Evolutionary conservation across 768 basidiomycete genomes (phyloP).

Genomic region (Lanmaoa pseudosensibilis): DNA sequence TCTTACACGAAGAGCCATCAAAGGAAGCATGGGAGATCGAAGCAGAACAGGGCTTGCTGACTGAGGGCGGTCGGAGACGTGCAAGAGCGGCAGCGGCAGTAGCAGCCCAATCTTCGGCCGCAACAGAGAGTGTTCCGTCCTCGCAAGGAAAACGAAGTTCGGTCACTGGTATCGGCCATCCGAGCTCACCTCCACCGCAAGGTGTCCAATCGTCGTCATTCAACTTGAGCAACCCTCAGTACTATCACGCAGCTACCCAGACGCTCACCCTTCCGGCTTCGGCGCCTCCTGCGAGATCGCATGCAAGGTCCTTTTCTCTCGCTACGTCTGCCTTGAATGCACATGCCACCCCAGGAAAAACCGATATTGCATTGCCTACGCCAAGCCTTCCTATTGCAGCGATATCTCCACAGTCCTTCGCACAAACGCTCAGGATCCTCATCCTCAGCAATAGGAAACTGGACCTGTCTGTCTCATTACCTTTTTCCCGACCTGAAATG

Average conservation of each 20-base stretch:
- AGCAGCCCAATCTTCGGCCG: conserved; percentile 39
- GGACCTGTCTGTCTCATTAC: conserved; percentile 63
- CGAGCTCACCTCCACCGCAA: conserved; percentile 27
- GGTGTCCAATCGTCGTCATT: conserved; percentile 25
- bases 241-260: conserved; percentile 53
- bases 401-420: conserved; percentile 61
- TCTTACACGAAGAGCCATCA: conserved; percentile 31
- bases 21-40: conserved; percentile 84
- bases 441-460: conserved; percentile 62
- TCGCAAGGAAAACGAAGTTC: conserved; percentile 20
- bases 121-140: conserved; percentile 1
- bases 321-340: conserved; percentile 29
- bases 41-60: conserved; percentile 70
- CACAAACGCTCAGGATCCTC: conserved; percentile 56
- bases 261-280: conserved; percentile 68
- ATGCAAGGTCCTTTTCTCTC: conserved; percentile 63
- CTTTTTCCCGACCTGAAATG: conserved; percentile 33
- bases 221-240: conserved; percentile 53
- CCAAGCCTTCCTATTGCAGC: conserved; percentile 66
- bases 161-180: conserved; percentile 24
- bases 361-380: conserved; percentile 58
- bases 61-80: conserved; percentile 70
- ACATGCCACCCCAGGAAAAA: conserved; percentile 16
- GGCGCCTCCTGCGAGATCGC: conserved; percentile 49
- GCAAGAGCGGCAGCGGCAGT: conserved; percentile 47